A percentile compares a stretch with the other conserved stretches of the same genome.
Conservation (phyloP, 2,329 filamentous ascomycete species). For the Verticillium nubilum region DNA sequence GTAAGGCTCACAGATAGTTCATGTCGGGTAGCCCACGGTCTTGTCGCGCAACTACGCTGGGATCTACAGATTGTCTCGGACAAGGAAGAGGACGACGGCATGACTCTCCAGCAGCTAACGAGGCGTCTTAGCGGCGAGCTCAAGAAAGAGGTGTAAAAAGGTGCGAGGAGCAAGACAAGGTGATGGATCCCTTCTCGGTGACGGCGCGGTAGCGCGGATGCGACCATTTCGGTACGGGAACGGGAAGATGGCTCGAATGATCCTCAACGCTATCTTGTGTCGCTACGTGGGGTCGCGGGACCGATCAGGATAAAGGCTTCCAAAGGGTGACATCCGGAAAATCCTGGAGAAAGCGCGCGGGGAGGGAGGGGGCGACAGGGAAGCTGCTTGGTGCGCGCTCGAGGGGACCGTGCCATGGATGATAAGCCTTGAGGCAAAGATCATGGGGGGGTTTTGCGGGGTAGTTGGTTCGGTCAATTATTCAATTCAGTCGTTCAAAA, state of each 20-base stretch:
- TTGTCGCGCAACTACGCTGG: not conserved
- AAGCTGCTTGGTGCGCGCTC: constrained; percentile 20
- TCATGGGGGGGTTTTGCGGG: constrained; percentile 9
- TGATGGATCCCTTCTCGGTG: constrained; percentile 15
- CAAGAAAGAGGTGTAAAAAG: constrained; percentile 3
- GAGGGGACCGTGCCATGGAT: constrained; percentile 5
- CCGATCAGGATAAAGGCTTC: too few species aligned
- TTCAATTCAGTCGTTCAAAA: too few species aligned
- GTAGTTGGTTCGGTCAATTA: too few species aligned
- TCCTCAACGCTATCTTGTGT: constrained; percentile 16
- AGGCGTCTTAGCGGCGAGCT: constrained; percentile 8
- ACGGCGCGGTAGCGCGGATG: constrained; percentile 12
- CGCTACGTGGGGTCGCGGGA: constrained; percentile 14
- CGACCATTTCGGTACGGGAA: constrained; percentile 17
- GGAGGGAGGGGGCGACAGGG: constrained; percentile 19
- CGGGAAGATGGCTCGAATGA: constrained; percentile 14
- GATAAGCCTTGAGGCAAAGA: constrained; percentile 16
- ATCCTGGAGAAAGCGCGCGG: constrained; percentile 18
- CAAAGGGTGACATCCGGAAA: constrained; percentile 7
- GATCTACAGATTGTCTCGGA: not conserved
- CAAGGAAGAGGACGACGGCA: not conserved
- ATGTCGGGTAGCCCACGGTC: not conserved
- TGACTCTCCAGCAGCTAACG: constrained; percentile 5
- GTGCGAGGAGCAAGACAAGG: not conserved
- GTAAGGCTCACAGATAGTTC: not conserved